Percentiles rank a stretch among this genome's conserved stretches.
Conservation (phyloP, 139 green algal genomes). For the Closterium sp. region DNA sequence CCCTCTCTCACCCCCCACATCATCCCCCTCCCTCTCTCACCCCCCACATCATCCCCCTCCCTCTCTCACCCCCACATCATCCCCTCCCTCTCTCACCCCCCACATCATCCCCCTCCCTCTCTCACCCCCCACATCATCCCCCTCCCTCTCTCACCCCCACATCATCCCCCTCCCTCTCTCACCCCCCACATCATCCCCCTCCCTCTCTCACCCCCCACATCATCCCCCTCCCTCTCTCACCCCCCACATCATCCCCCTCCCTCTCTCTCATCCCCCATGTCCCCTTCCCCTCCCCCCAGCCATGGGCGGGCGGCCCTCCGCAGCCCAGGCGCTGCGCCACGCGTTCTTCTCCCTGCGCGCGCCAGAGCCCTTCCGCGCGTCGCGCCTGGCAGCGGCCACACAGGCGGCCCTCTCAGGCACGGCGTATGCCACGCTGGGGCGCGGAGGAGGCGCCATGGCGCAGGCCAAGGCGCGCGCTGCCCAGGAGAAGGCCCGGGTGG, state of each 20-base stretch:
- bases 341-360: slow-evolving; percentile 13
- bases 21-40: neutral
- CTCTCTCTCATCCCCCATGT: neutral
- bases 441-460: neutral
- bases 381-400: neutral
- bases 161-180: neutral
- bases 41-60: neutral
- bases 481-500: neutral
- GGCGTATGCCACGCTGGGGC: neutral
- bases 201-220: neutral
- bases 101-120: neutral
- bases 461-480: neutral
- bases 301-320: slow-evolving; percentile 5
- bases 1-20: neutral
- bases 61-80: neutral
- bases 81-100: neutral
- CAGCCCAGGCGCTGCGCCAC: slow-evolving; percentile 13
- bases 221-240: neutral
- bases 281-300: neutral
- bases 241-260: neutral
- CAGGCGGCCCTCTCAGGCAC: neutral
- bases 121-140: neutral
- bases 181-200: neutral
- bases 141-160: neutral
- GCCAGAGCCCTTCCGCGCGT: neutral